These are phyloP conservation scores for Ananas comosus DNA, from an alignment of 176 grass and related monocot genomes.

Conservation along the genomic window DNA sequence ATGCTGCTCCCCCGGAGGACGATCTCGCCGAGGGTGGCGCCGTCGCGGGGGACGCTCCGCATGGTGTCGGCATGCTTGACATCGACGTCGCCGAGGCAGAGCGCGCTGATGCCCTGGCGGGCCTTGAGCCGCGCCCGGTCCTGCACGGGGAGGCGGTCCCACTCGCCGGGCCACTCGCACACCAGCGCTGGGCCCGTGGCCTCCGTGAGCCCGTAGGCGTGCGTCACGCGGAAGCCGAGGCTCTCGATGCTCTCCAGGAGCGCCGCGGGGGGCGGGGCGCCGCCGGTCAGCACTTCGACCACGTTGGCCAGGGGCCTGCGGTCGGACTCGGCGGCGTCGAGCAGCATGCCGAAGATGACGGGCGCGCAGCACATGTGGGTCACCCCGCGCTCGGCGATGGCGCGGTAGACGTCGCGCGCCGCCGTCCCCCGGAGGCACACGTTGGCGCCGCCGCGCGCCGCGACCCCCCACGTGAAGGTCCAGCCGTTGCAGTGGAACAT, in stretches of 20 bases:
- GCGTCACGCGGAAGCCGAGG: conserved; percentile 41
- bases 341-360: conserved; percentile 43
- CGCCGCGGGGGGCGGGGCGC: conserved; percentile 38
- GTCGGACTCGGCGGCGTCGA: conserved; percentile 9
- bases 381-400: conserved; percentile 31
- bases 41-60: conserved; percentile 43
- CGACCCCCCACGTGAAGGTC: conserved; percentile 73
- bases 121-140: conserved; percentile 33
- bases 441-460: conserved; percentile 48
- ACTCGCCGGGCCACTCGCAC: conserved; percentile 46
- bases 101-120: conserved; percentile 43
- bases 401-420: conserved; percentile 34
- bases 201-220: conserved; percentile 56
- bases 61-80: conserved; percentile 39
- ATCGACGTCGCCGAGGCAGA: conserved; percentile 39
- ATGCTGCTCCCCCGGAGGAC: conserved; percentile 49
- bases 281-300: conserved; percentile 42
- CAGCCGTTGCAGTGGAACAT: conserved; percentile 81
- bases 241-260: conserved; percentile 36
- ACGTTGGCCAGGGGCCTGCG: conserved; percentile 1
- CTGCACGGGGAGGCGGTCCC: conserved; percentile 23
- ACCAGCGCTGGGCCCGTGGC: conserved; percentile 48
- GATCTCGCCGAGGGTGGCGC: conserved; percentile 38
- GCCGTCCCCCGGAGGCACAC: conserved; percentile 35
- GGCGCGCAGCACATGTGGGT: conserved; percentile 72